Conservation (phyloP, 345 rosid species). For the Brassica napus region DNA sequence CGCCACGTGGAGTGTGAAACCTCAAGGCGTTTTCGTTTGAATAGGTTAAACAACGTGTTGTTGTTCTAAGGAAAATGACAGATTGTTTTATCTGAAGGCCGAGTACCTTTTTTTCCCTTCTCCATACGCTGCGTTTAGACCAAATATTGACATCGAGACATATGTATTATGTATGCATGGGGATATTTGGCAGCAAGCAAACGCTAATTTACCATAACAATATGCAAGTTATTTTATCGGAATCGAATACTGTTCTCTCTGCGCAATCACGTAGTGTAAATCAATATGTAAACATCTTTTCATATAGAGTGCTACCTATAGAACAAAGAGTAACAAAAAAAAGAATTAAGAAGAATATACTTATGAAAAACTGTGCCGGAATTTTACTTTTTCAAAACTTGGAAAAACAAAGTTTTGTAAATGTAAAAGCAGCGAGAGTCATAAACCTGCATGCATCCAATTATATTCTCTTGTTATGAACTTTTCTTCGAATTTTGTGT, state of each 20-base stretch:
- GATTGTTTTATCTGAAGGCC: background rate
- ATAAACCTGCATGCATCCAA: background rate
- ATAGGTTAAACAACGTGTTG: background rate
- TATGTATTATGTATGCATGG: background rate
- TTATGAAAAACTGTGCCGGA: background rate
- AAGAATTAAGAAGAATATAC: background rate
- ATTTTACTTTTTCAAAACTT: background rate
- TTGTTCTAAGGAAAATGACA: background rate
- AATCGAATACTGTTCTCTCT: background rate
- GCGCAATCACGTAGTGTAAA: background rate
- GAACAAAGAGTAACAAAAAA: background rate
- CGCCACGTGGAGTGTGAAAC: conserved; percentile 18
- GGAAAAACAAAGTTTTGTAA: background rate
- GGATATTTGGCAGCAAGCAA: background rate
- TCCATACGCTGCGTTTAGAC: conserved; percentile 2
- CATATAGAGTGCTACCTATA: background rate
- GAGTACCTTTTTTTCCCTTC: background rate
- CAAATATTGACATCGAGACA: background rate
- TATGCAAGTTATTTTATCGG: background rate
- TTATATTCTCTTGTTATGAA: background rate
- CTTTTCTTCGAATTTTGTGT: background rate
- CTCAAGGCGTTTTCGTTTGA: background rate
- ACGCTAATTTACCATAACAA: background rate
- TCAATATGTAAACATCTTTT: background rate
- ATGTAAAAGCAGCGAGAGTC: background rate